Conservation (phyloP, 768 basidiomycete species). For the Tylopilus felleus region DNA sequence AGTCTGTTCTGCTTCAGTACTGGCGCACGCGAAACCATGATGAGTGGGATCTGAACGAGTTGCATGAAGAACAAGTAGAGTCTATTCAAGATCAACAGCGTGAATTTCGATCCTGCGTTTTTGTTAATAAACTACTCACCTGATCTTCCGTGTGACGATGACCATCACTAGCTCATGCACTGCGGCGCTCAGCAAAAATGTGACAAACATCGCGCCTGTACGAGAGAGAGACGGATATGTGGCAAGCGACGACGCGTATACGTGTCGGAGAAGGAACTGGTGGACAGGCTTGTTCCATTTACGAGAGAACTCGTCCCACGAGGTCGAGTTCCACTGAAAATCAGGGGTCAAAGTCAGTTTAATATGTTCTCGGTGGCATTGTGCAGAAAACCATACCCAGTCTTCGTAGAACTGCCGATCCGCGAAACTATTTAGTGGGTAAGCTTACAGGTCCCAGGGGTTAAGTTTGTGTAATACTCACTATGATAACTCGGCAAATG, state of each 20-base stretch:
- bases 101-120: background rate
- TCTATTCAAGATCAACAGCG: slow-evolving; percentile 34
- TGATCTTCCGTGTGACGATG: slow-evolving; percentile 88
- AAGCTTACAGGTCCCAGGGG: background rate
- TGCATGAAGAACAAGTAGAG: slow-evolving; percentile 84
- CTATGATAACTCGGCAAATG: slow-evolving; percentile 90
- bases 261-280: slow-evolving; percentile 88
- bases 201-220: slow-evolving; percentile 83
- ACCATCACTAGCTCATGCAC: slow-evolving; percentile 97
- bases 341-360: background rate
- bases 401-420: slow-evolving; percentile 97
- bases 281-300: slow-evolving; percentile 99
- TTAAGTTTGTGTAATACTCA: slow-evolving; percentile 35
- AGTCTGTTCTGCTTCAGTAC: slow-evolving; percentile 77
- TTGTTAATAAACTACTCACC: slow-evolving; percentile 42
- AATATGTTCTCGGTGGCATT: background rate
- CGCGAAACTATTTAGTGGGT: slow-evolving; percentile 63
- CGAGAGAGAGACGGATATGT: slow-evolving; percentile 68
- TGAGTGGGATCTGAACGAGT: slow-evolving; percentile 90
- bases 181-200: slow-evolving; percentile 86
- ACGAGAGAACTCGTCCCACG: slow-evolving; percentile 95
- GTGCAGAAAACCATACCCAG: slow-evolving; percentile 53
- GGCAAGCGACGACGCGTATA: slow-evolving; percentile 86
- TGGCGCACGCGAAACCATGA: slow-evolving; percentile 73
- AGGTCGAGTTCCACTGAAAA: slow-evolving; percentile 89